Base-by-base conservation (phyloP, 495 filamentous ascomycete genomes). In the Talaromyces ruber region DNA sequence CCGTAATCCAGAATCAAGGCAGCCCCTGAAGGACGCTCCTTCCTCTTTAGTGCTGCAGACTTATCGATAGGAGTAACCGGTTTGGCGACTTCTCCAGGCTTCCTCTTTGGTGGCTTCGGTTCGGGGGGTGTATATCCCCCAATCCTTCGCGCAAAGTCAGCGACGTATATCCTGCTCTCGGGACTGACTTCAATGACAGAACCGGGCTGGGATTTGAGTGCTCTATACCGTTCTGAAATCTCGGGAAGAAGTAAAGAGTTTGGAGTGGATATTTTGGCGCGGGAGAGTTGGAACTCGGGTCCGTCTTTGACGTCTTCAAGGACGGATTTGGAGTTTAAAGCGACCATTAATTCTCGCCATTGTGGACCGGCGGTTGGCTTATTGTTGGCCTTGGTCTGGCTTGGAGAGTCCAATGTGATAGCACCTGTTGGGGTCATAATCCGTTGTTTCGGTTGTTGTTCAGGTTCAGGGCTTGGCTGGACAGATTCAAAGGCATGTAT, bases 1-100 rank as follows among this genome's bases (percentile, higher is more conserved):
- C 94, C 94, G 76, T 98, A 98, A 75, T 98, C 94, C 62, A 98
- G 83, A 64, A 98, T 91, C 16, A 98, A 76, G 1, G 93, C 93
- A 14, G 91, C 92, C 55, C 94, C 94, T 3, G 86, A 88, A 6
- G 91, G 85, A 1, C 63, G 65, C 11, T 78, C 69, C 66, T 92
- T 92, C 26, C 63, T 50, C 6, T 65, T 43, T 54, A 67, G 32
- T 28, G 34, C 29, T 43, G 30, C 6, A 2, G 54, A 16, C 16
- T 25, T 54, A 16, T 58, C 55, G 11, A 18, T 21, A 9, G 55
- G 28, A 5, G 18, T 16, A 21, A 22, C 16, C 1, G 26, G 55
- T 58, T 25, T 25, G 2, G 30, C 55, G 39, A 59, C 37, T 45
- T 59, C 57, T 4, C 57, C 57, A 4, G 57, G 57, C 12, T 59